A percentile compares a stretch with the other conserved stretches of the same genome.
Evolutionary conservation across 345 rosid species (phyloP).

Genomic region (Populus davidiana): DNA sequence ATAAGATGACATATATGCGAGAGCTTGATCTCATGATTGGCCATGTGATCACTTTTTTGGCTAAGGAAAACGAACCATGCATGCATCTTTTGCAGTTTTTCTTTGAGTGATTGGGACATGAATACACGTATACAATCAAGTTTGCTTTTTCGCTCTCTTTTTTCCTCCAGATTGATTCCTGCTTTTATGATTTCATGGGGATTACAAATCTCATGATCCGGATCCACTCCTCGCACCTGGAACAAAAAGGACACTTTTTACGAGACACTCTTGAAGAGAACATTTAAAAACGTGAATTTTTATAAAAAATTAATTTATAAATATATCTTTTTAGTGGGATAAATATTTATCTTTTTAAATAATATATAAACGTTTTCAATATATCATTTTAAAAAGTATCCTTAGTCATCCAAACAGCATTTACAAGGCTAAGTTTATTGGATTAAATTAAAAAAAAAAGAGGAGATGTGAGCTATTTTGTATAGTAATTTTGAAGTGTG

Average conservation of each 20-base stretch:
- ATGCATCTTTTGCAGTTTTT: neutral
- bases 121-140: neutral
- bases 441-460: neutral
- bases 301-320: no score
- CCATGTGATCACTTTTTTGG: neutral
- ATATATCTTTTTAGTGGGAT: no score
- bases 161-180: neutral
- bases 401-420: no score
- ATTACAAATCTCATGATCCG: conserved; percentile 32
- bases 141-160: neutral
- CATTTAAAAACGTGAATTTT: no score
- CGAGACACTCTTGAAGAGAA: neutral
- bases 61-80: neutral
- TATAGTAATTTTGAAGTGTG: neutral
- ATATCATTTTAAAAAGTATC: no score
- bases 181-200: conserved; percentile 41
- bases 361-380: no score
- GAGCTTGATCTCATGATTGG: conserved; percentile 2
- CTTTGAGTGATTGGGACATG: neutral
- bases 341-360: no score
- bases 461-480: neutral
- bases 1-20: neutral
- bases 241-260: conserved; percentile 20
- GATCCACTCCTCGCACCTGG: conserved; percentile 31
- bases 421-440: neutral